Evolutionary conservation across 1,284 basidiomycete genomes (phyloP).

Genomic region (Cryptococcus sp.): DNA sequence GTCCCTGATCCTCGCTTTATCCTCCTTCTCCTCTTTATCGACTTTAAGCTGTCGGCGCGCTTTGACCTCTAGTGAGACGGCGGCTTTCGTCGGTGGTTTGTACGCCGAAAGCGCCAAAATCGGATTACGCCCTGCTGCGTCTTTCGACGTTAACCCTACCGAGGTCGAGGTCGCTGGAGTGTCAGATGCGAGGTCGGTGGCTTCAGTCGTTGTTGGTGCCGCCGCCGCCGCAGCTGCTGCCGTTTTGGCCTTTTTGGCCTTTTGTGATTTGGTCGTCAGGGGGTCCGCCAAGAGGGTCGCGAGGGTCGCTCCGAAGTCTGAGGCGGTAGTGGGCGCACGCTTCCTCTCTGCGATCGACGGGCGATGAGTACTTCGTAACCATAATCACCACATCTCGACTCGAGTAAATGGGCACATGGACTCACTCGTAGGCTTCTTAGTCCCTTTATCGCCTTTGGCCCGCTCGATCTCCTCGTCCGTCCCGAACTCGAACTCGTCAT

Average conservation of each 20-base stretch:
- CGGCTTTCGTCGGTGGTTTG: conserved; percentile 31
- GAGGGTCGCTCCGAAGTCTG: conserved; percentile 48
- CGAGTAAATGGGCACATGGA: not conserved
- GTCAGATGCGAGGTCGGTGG: not conserved
- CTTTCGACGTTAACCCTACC: not conserved
- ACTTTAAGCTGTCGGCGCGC: conserved; percentile 44
- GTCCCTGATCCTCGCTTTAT: conserved; percentile 47
- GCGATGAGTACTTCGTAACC: not conserved
- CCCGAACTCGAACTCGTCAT: conserved; percentile 7
- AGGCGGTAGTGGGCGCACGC: conserved; percentile 44
- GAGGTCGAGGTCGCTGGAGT: not conserved
- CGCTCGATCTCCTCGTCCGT: conserved; percentile 41
- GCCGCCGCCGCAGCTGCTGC: conserved; percentile 5
- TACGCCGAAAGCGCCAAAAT: conserved; percentile 46
- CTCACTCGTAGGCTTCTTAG: conserved; percentile 15
- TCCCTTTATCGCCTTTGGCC: conserved; percentile 15
- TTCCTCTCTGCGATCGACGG: conserved; percentile 44
- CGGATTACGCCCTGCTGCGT: conserved; percentile 21
- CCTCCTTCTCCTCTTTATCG: conserved; percentile 48
- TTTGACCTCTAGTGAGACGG: conserved; percentile 29
- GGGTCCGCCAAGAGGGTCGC: conserved; percentile 47
- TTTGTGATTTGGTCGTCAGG: conserved; percentile 23
- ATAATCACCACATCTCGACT: too few relatives aligned
- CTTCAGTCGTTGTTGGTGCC: conserved; percentile 10
- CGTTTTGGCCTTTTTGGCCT: conserved; percentile 16